phyloP scores from a whole-genome alignment of 108 stramenopile genomes.

The Craspedostauros australis region DNA sequence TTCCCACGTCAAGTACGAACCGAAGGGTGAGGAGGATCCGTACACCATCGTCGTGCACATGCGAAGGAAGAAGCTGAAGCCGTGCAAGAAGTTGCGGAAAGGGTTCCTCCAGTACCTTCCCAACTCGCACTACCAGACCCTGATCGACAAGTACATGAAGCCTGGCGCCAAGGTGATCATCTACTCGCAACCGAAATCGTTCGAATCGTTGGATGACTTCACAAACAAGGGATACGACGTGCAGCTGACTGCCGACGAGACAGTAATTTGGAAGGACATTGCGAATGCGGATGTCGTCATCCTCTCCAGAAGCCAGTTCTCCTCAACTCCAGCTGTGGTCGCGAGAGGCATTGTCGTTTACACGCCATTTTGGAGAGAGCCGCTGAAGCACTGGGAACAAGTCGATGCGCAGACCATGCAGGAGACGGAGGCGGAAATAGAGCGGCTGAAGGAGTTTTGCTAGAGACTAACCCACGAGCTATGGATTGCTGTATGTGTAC shows the following conservation, averaged over 20 bases:
- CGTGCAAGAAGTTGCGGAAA: conserved; percentile 13
- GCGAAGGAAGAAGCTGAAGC: conserved; percentile 18
- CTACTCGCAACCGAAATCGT: conserved; percentile 18
- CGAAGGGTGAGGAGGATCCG: conserved; percentile 2
- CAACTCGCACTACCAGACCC: conserved; percentile 16
- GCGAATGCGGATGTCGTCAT: conserved; percentile 29
- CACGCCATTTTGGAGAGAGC: conserved; percentile 27
- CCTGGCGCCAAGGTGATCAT: conserved; percentile 20
- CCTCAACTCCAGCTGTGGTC: conserved; percentile 24
- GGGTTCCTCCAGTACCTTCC: conserved; percentile 24
- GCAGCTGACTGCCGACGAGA: conserved; percentile 4
- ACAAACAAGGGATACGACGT: conserved; percentile 18
- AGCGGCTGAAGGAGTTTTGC: conserved; percentile 12
- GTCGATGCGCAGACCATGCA: conserved; percentile 18
- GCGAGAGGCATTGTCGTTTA: conserved; percentile 28
- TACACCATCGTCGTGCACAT: conserved; percentile 27
- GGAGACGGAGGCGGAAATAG: conserved; percentile 18
- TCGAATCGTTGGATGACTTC: conserved; percentile 25
- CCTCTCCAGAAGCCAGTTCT: conserved; percentile 27
- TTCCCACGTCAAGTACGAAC: conserved; percentile 10
- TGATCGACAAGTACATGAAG: conserved; percentile 25
- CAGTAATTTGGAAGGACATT: conserved; percentile 19
- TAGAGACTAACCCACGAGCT: conserved; percentile 1
- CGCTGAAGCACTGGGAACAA: conserved; percentile 21
- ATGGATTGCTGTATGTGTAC: neutral